These are phyloP conservation scores for Thraustochytrium striatum DNA, from an alignment of 352 stramenopile species.

Conservation along the genomic window DNA sequence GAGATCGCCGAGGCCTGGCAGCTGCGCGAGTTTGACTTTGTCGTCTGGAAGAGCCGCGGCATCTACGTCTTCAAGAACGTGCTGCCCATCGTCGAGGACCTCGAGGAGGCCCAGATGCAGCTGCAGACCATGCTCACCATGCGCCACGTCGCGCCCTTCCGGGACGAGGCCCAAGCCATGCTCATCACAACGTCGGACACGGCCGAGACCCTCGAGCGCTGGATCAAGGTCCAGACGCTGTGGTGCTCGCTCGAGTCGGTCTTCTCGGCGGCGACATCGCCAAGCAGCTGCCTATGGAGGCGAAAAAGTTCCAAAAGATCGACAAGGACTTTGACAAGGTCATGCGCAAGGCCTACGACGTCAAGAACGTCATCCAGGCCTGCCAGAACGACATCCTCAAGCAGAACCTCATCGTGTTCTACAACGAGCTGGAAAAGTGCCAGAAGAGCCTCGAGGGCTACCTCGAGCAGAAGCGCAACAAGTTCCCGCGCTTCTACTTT, in stretches of 20 bases:
- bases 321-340: constrained; percentile 95
- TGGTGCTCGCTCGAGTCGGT: constrained; percentile 97
- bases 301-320: constrained; percentile 95
- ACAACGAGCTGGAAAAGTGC: constrained; percentile 94
- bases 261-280: constrained; percentile 97
- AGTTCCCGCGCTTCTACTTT: constrained; percentile 98
- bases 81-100: constrained; percentile 89
- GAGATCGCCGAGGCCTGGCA: constrained; percentile 91
- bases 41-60: constrained; percentile 81
- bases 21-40: constrained; percentile 77
- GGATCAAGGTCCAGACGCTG: constrained; percentile 96
- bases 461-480: constrained; percentile 95
- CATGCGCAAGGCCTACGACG: constrained; percentile 82
- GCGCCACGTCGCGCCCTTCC: constrained; percentile 91
- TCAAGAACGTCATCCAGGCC: constrained; percentile 84
- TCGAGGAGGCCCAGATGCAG: constrained; percentile 97
- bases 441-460: constrained; percentile 97
- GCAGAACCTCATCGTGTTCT: constrained; percentile 91
- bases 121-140: constrained; percentile 96
- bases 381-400: constrained; percentile 94
- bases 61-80: constrained; percentile 92
- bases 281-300: constrained; percentile 96
- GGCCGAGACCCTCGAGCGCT: constrained; percentile 92
- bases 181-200: constrained; percentile 90
- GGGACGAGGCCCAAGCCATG: constrained; percentile 87